Evolutionary conservation across 805 yeast genomes (phyloP), one percentile per base, ranked within the genome.

Genomic region (Torulaspora gathmanii): DNA sequence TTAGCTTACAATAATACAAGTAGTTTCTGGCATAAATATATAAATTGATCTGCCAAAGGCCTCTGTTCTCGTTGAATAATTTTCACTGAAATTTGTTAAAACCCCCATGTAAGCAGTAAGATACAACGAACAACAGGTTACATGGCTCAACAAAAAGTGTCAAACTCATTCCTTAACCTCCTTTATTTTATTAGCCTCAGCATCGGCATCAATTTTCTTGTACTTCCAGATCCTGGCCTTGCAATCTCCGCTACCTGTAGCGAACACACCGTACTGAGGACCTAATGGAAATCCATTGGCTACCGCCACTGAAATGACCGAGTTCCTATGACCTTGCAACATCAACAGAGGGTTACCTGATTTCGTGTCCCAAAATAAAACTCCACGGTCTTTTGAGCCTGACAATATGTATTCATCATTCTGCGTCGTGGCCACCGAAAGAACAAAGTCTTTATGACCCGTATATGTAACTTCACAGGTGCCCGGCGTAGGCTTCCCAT

Each of bases 241-340:
- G 69, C 95, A 91, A 70, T 91, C 98, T 65, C 98, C 99, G 68
- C 88, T 78, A 46, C 98, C 98, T 11, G 98, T 90, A 44, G 98
- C 98, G 73, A 91, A 93, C 57, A 87, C 82, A 39, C 95, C 91
- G 50, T 77, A 77, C 28, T 62, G 56, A 25, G 60, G 56, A 39
- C 83, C 84, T 50, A 77, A 74, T 47, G 74, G 72, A 51, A 87
- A 82, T 51, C 80, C 81, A 55, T 89, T 88, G 19, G 93, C 82
- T 17, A 93, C 96, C 39, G 95, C 88, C 31, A 91, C 98, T 44
- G 91, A 82, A 56, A 91, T 91, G 38, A 93, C 98, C 8, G 95
- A 86, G 72, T 91, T 91, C 65, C 93, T 82, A 68, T 91, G 98
- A 28, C 98, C 98, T 71, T 89, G 97, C 58, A 93, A 76, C 96